Evolutionary conservation across 345 rosid species (phyloP), one percentile per base, ranked within the genome.

Genomic region (Jatropha curcas): DNA sequence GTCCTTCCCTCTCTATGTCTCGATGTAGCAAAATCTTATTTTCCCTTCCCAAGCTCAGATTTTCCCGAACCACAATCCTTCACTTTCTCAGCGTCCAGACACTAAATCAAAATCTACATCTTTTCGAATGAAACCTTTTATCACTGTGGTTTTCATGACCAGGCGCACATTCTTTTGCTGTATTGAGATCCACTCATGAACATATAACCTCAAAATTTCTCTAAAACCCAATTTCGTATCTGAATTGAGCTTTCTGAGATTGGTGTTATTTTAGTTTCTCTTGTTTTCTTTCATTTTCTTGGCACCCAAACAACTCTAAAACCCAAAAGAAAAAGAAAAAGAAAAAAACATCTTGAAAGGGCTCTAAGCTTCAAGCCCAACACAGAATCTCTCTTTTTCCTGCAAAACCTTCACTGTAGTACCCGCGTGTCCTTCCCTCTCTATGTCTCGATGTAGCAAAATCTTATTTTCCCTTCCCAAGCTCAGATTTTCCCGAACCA

Each of bases 71-170:
- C 14, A 14, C 0, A 13, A 9, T 27, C 56, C 45, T 31, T 43
- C 28, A n/a, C 45, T 71, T n/a, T 71, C 66, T 60, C 65, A 41
- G 65, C 43, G 20, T 25, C 73, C 65, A 70, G 58, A 70, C 65
- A 58, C 50, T 1, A 3, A 14, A n/a, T 31, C 24, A 27, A 2
- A 27, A 1, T 2, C 35, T 65, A 37, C 16, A 16, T 45, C 17
- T 27, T 39, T 22, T 60, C 1, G 41, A 33, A 34, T 19, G 53
- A 34, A 60, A 31, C 65, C 43, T 30, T 24, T 48, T 8, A 24
- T 1, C 13, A 34, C 25, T 8, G 27, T 2, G 60, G 60, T 55
- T 55, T 27, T 31, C n/a, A 17, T 5, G 6, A 60, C 8, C n/a
- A 5, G 0, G 13, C 35, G 3, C 56, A 11, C 5, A 13, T 12